Evolutionary conservation across 345 rosid species (phyloP).

Genomic region (Pelargonium nanum): DNA sequence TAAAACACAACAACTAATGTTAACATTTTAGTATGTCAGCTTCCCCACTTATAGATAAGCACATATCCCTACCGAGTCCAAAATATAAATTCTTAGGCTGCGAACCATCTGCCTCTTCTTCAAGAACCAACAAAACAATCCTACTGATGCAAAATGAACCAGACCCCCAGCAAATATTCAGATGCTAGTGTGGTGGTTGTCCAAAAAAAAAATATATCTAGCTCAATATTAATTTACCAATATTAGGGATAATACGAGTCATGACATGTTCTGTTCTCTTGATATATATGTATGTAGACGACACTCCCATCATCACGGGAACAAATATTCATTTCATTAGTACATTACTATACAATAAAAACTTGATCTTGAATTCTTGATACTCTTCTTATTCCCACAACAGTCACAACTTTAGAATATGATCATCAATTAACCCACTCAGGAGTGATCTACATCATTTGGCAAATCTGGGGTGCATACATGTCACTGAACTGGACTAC

Average conservation of each 20-base stretch:
- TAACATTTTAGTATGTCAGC: not conserved
- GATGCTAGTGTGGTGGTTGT: not conserved
- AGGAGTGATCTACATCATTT: no score
- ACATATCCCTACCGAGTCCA: not conserved
- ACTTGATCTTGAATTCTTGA: no score
- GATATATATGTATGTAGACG: not conserved
- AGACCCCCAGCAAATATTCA: not conserved
- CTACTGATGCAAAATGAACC: not conserved
- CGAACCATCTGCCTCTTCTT: not conserved
- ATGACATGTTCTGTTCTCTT: not conserved
- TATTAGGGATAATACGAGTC: not conserved
- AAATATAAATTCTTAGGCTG: not conserved
- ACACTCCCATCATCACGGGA: not conserved
- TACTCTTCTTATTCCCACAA: no score
- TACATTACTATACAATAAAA: not conserved
- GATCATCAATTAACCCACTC: not conserved
- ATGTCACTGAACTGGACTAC: no score
- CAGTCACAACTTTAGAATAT: no score
- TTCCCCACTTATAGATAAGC: not conserved
- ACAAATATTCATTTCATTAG: not conserved
- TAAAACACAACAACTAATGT: not conserved
- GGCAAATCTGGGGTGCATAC: no score
- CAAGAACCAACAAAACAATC: not conserved
- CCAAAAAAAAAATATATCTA: no score
- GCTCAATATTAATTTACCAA: not conserved